Evolutionary conservation across 371 early-diverging fungal genomes (phyloP).

Genomic region (Cokeromyces recurvatus): DNA sequence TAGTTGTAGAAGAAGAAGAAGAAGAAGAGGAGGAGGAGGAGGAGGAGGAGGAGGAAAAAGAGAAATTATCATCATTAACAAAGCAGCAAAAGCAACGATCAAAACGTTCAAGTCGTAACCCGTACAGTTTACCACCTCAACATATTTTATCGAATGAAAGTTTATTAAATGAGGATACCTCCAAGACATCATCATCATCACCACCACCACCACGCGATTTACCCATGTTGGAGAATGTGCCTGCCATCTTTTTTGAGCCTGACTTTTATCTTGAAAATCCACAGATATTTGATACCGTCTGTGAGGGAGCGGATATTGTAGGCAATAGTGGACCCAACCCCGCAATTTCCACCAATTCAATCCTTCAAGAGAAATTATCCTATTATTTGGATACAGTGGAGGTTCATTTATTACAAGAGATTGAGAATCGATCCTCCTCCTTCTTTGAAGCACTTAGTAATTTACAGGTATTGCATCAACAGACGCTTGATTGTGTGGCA

Average conservation of each 20-base stretch:
- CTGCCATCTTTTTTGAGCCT: slow-evolving; percentile 79
- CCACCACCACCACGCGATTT: slow-evolving; percentile 43
- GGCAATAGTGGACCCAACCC: slow-evolving; percentile 36
- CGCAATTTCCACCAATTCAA: slow-evolving; percentile 58
- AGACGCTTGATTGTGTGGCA: slow-evolving; percentile 79
- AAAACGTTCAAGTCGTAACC: slow-evolving; percentile 49
- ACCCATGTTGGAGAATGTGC: slow-evolving; percentile 76
- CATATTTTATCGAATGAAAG: slow-evolving; percentile 42
- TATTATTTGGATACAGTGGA: slow-evolving; percentile 91
- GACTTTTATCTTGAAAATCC: slow-evolving; percentile 86
- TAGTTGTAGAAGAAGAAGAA: not conserved
- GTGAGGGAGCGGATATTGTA: slow-evolving; percentile 56
- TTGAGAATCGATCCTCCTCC: slow-evolving; percentile 82
- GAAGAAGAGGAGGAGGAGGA: slow-evolving; percentile 1
- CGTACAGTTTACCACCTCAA: slow-evolving; percentile 57
- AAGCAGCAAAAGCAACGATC: slow-evolving; percentile 1
- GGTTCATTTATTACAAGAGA: slow-evolving; percentile 85
- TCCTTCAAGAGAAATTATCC: slow-evolving; percentile 85
- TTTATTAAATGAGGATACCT: slow-evolving; percentile 29
- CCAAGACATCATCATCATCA: too few species aligned
- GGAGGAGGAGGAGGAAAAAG: not conserved
- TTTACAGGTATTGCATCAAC: slow-evolving; percentile 83
- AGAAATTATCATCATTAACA: not conserved
- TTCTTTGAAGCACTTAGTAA: slow-evolving; percentile 93
- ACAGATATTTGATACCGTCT: slow-evolving; percentile 80